These are phyloP conservation scores for Saccharomyces cerevisiae DNA, from an alignment of 805 yeast species.

Conservation along the genomic window DNA sequence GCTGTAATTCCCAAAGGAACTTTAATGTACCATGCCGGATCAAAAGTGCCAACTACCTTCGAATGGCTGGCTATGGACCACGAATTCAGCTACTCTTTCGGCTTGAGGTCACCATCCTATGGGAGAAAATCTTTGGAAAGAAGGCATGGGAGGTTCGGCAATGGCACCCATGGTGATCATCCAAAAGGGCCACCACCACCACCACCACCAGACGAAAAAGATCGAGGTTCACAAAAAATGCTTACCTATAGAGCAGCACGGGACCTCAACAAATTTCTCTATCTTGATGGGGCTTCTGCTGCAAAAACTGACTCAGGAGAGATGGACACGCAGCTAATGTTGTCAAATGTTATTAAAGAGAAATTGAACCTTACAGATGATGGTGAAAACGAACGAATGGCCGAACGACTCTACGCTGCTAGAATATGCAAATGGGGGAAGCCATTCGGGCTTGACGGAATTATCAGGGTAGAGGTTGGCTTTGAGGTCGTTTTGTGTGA, in stretches of 20 bases:
- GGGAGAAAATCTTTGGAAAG: conserved; percentile 15
- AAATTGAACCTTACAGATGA: conserved; percentile 8
- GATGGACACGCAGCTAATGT: conserved; percentile 49
- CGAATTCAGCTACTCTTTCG: conserved; percentile 50
- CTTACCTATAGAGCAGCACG: conserved; percentile 40
- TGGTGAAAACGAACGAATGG: conserved; percentile 21
- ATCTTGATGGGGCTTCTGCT: conserved; percentile 62
- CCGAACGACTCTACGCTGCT: conserved; percentile 43
- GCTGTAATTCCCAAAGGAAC: conserved; percentile 56
- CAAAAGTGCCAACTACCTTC: conserved; percentile 36
- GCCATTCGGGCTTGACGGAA: conserved; percentile 49
- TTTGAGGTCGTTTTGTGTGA: conserved; percentile 57
- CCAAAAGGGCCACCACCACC: not conserved
- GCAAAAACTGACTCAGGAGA: conserved; percentile 49
- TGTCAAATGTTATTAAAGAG: conserved; percentile 28
- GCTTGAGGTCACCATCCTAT: conserved; percentile 17
- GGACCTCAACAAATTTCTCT: conserved; percentile 43
- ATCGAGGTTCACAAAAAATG: not conserved
- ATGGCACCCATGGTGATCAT: not conserved
- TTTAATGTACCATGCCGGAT: conserved; percentile 47
- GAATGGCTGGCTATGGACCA: conserved; percentile 64
- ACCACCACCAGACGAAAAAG: not conserved
- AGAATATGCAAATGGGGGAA: conserved; percentile 48
- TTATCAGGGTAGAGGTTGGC: conserved; percentile 50
- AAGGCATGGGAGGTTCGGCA: conserved; percentile 2